These are phyloP conservation scores for Solanum rostratum DNA, from an alignment of 257 asterid species.

Conservation along the genomic window DNA sequence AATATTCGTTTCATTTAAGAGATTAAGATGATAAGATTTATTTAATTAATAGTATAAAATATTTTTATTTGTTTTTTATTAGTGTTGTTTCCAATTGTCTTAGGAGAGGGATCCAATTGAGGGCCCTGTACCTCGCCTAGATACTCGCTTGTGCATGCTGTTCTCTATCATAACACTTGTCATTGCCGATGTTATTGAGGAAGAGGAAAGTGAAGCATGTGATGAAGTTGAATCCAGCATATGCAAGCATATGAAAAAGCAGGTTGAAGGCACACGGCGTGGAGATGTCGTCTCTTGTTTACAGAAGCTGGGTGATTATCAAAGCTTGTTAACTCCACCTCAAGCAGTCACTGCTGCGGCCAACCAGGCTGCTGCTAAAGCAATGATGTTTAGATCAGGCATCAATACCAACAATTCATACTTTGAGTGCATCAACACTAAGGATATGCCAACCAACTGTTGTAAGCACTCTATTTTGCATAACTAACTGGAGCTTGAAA, in stretches of 20 bases:
- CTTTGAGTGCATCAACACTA: conserved; percentile 58
- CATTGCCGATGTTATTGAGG: conserved; percentile 85
- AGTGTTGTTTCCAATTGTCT: neutral
- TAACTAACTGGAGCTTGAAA: neutral
- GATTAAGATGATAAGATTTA: neutral
- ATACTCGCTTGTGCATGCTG: conserved; percentile 84
- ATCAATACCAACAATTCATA: conserved; percentile 36
- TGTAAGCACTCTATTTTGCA: conserved; percentile 35
- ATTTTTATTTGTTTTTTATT: neutral
- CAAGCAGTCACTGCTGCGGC: conserved; percentile 59
- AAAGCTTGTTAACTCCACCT: conserved; percentile 78
- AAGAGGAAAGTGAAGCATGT: conserved; percentile 43
- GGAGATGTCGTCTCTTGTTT: conserved; percentile 63
- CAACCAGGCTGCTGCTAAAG: conserved; percentile 91
- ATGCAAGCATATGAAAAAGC: conserved; percentile 16
- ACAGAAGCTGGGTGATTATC: conserved; percentile 60
- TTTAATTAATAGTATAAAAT: neutral
- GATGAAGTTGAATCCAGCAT: conserved; percentile 21
- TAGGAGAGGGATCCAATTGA: conserved; percentile 98
- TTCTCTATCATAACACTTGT: conserved; percentile 82
- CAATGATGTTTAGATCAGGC: conserved; percentile 69
- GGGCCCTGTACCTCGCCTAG: conserved; percentile 94
- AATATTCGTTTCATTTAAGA: neutral
- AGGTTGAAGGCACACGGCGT: conserved; percentile 37
- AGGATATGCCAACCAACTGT: conserved; percentile 62